Conservation (phyloP, 78 protist genomes). For the Speleostelium caveatum region DNA sequence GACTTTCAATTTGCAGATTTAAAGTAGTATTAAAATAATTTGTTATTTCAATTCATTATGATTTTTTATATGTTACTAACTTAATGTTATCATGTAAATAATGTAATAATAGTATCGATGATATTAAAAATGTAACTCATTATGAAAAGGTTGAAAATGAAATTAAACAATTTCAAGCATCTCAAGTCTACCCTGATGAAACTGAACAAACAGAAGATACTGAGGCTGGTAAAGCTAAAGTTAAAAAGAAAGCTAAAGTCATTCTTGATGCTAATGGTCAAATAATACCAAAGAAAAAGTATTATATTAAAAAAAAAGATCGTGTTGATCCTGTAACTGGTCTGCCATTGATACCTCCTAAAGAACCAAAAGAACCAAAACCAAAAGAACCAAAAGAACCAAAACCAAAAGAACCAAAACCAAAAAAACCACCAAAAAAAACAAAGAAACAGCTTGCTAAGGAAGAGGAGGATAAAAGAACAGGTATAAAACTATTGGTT, state of each 20-base stretch:
- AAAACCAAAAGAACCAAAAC: not conserved
- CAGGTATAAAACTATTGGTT: too few relatives aligned
- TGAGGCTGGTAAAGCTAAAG: not conserved
- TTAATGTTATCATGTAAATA: not conserved
- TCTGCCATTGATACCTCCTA: not conserved
- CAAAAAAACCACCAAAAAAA: not conserved
- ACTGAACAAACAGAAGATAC: not conserved
- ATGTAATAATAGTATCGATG: constrained; percentile 1
- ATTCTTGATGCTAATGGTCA: not conserved
- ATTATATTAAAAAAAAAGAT: not conserved
- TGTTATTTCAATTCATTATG: too few relatives aligned
- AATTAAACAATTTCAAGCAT: constrained; percentile 1
- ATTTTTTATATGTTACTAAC: too few relatives aligned
- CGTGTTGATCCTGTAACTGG: not conserved
- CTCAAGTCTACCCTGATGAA: not conserved
- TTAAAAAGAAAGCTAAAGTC: not conserved
- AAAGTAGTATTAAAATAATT: too few relatives aligned
- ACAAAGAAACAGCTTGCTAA: too few relatives aligned
- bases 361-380: not conserved
- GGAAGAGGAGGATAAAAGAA: too few relatives aligned
- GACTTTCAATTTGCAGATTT: too few relatives aligned
- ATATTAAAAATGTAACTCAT: constrained; percentile 40
- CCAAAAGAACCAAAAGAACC: not conserved
- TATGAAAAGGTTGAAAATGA: constrained; percentile 26
- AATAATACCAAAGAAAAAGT: not conserved